Evolutionary conservation across 805 yeast species (phyloP), one percentile per base, ranked within the genome.

Genomic region (Clavispora asparagi): DNA sequence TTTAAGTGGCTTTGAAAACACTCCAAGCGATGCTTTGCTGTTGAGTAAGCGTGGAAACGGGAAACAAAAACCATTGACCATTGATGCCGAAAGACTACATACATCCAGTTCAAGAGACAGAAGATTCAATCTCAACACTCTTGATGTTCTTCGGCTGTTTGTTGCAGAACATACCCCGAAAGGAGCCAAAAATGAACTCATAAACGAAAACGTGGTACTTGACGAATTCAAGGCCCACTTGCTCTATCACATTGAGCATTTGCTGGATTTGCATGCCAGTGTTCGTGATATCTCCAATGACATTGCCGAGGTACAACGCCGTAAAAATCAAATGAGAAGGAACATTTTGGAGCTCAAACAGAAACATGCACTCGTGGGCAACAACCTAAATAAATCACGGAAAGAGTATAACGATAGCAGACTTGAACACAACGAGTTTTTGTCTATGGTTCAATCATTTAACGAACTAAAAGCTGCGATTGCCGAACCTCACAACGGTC

Each of bases 71-170:
- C 67, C 73, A 1, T 35, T 70, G 35, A 40, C 44, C 6, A 52
- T 70, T 1, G 64, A 65, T 30, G 47, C 65, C 1, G 68, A 67
- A 32, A 49, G 73, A 35, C 46, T 69, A 13, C 43, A 50, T 8
- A 56, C 56, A 3, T 59, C 54, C 9, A 47, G 53, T 44, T 33
- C 51, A 4, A 49, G 60, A 10, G 64, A 59, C 40, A 60, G 58
- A 37, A 46, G 71, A 25, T 49, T 54, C 37, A 60, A 58, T 32
- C 39, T 70, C 41, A 64, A 62, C 44, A 66, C 73, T 1, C 42
- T 71, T 4, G 76, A 71, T 49, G 74, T 70, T 14, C 50, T 71
- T 13, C 62, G 58, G 41, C 68, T 65, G 42, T 55, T 67, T 28
- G 62, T 70, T 9, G 53, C 54, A 16, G 54, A 59, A 19, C 67